A percentile compares a stretch with the other conserved stretches of the same genome.
Evolutionary conservation across 176 grass and related monocot species (phyloP).

Genomic region (Aegilops bicornis): DNA sequence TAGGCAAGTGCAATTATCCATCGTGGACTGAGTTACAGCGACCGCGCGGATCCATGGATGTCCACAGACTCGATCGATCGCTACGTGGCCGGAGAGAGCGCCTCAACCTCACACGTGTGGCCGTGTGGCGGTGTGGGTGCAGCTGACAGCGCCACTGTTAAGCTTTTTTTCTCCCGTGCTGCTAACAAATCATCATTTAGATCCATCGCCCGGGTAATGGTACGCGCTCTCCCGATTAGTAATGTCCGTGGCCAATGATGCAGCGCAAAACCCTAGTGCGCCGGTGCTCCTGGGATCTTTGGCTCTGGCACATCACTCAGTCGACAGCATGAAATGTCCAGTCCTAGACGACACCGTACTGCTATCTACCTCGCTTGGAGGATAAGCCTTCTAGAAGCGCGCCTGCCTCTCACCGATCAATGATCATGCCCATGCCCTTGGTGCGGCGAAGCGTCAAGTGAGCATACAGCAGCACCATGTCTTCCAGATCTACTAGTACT

Average conservation of each 20-base stretch:
- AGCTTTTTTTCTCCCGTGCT: not conserved
- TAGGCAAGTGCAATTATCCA: not conserved
- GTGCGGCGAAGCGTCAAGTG: not conserved
- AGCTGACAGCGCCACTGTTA: not conserved
- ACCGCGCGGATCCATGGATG: not conserved
- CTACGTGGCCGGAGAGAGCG: not conserved
- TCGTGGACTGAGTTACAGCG: not conserved
- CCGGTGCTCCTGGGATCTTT: too few species aligned
- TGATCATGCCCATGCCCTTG: not conserved
- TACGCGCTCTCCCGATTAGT: too few species aligned
- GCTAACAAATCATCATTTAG: not conserved
- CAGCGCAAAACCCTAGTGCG: too few species aligned
- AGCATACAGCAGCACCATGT: not conserved
- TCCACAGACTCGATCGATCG: not conserved
- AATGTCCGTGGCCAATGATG: too few species aligned
- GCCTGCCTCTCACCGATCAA: not conserved
- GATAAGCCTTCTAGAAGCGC: slow-evolving; percentile 3
- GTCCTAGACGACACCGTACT: not conserved
- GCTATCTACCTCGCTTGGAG: not conserved
- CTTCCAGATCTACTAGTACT: not conserved
- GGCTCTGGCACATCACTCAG: not conserved
- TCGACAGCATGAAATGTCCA: too few species aligned
- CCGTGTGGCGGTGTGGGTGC: too few species aligned
- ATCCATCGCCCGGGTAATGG: too few species aligned
- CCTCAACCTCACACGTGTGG: not conserved